Conservation (phyloP, 1,284 basidiomycete species). For the Puccinia polysora region DNA sequence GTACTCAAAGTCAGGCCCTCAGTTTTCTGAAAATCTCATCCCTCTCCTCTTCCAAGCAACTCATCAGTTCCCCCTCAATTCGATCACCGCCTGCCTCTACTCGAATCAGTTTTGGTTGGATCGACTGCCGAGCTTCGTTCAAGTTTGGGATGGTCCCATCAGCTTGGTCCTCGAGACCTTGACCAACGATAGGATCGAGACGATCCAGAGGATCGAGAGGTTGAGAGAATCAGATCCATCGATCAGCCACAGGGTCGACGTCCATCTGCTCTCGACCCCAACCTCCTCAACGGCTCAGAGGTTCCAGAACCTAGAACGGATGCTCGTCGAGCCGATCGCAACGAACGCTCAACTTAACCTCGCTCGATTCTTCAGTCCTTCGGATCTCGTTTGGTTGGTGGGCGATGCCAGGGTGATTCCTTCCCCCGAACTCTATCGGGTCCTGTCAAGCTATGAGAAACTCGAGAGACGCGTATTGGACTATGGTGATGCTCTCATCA, state of each 20-base stretch:
- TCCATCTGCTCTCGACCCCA: constrained; percentile 49
- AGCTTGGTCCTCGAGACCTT: constrained; percentile 49
- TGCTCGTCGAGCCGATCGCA: constrained; percentile 49
- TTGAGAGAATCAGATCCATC: constrained; percentile 46
- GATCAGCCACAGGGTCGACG: constrained; percentile 48
- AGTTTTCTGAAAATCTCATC: constrained; percentile 25
- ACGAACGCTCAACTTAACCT: constrained; percentile 51
- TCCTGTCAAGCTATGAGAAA: constrained; percentile 40
- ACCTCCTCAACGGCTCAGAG: constrained; percentile 42
- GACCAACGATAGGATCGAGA: constrained; percentile 45
- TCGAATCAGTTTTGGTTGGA: constrained; percentile 51
- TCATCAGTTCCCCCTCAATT: not conserved
- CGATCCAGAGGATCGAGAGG: constrained; percentile 20
- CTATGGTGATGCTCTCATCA: constrained; percentile 49
- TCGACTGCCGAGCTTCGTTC: constrained; percentile 47
- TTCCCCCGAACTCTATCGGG: constrained; percentile 45
- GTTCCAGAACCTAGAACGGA: constrained; percentile 47
- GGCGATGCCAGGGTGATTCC: constrained; percentile 50
- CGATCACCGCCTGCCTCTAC: constrained; percentile 51
- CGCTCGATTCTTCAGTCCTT: constrained; percentile 51
- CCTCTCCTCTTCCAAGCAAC: constrained; percentile 34
- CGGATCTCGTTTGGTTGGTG: constrained; percentile 50
- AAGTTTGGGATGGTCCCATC: constrained; percentile 50
- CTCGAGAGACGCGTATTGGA: constrained; percentile 48
- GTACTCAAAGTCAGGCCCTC: constrained; percentile 31